Evolutionary conservation across 352 stramenopile genomes (phyloP).

Genomic region (Globisporangium rhizosaccharum): DNA sequence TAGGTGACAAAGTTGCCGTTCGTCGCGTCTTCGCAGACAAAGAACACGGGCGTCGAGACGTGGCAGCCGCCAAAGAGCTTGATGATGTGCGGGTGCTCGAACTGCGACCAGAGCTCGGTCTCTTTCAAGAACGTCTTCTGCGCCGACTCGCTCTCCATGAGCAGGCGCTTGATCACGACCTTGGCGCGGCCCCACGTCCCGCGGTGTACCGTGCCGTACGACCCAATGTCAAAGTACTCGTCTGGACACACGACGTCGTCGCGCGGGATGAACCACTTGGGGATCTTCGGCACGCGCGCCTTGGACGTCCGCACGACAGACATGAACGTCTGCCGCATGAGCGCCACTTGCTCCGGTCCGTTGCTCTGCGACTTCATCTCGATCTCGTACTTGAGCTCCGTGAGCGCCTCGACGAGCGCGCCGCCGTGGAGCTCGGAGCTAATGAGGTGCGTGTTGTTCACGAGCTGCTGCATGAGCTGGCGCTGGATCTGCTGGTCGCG

Average conservation of each 20-base stretch:
- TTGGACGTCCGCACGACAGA: conserved; percentile 10
- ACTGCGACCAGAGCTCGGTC: conserved; percentile 23
- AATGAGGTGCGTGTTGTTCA: conserved; percentile 14
- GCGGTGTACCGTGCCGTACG: conserved; percentile 15
- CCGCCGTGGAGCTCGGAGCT: conserved; percentile 4
- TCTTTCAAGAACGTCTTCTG: conserved; percentile 22
- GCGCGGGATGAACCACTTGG: conserved; percentile 18
- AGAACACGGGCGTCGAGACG: conserved; percentile 9
- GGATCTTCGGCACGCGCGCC: conserved; percentile 10
- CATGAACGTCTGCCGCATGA: conserved; percentile 16
- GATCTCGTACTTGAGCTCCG: conserved; percentile 21
- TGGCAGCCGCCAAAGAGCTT: conserved; percentile 26
- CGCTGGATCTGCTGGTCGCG: conserved; percentile 12
- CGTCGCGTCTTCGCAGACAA: conserved; percentile 31
- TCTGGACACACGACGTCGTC: conserved; percentile 13
- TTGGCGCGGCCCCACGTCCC: conserved; percentile 18
- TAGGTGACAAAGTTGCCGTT: conserved; percentile 30
- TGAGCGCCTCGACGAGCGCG: conserved; percentile 18
- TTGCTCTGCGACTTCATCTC: conserved; percentile 9
- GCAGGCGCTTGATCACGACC: conserved; percentile 35
- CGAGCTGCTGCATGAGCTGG: conserved; percentile 10
- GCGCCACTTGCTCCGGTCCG: conserved; percentile 4
- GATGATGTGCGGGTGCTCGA: conserved; percentile 28
- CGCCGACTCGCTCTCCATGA: neutral
- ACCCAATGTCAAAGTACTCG: conserved; percentile 9